Conservation (phyloP, 2,329 filamentous ascomycete genomes). For the Stromatinia cepivora region DNA sequence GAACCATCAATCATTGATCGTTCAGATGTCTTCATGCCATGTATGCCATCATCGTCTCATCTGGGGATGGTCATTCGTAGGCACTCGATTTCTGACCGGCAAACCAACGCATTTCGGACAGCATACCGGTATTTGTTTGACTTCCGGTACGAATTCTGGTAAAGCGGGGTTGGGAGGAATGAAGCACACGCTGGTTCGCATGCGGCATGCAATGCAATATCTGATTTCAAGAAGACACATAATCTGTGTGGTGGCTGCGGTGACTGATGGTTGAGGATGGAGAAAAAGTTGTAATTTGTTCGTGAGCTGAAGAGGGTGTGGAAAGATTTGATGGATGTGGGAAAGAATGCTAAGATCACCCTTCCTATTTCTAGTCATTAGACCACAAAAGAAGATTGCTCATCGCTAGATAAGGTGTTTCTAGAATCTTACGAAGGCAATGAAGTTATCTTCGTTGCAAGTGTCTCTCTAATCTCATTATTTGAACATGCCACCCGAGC, state of each 20-base stretch:
- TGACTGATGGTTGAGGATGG: not conserved
- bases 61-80: not conserved
- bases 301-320: not conserved
- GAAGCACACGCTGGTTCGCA: not conserved
- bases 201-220: conserved; percentile 10
- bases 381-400: not conserved
- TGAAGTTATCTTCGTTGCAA: not conserved
- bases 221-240: conserved; percentile 19
- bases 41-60: not conserved
- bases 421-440: conserved; percentile 10
- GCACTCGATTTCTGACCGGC: not conserved
- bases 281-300: not conserved
- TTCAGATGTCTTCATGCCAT: not conserved
- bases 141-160: conserved; percentile 9
- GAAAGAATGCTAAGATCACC: not conserved
- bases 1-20: not conserved
- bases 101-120: not conserved
- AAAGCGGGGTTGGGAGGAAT: not conserved
- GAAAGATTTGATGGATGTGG: not conserved
- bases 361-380: conserved; percentile 8
- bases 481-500: not conserved
- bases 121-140: conserved; percentile 15
- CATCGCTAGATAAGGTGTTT: not conserved
- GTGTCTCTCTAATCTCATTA: not conserved
- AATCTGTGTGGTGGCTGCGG: not conserved